These are phyloP conservation scores for Rhizophora mangle DNA, from an alignment of 345 rosid species.

Conservation along the genomic window DNA sequence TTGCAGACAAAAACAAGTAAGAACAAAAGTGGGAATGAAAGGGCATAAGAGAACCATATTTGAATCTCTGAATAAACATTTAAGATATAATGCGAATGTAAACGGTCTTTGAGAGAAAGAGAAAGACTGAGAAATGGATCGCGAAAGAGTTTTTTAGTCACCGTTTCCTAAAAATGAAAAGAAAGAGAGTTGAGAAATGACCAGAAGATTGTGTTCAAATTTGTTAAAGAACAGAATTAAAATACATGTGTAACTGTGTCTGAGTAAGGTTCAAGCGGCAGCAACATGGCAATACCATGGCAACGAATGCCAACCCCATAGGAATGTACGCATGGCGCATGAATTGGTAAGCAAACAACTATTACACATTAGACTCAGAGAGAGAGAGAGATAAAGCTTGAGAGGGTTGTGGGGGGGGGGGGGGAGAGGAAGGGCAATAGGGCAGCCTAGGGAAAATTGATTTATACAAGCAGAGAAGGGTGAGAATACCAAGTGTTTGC, in stretches of 20 bases:
- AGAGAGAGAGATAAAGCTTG: neutral
- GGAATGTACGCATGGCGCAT: neutral
- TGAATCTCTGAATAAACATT: no score
- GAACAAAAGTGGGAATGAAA: no score
- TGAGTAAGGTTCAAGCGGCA: neutral
- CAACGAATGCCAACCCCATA: conserved; percentile 11
- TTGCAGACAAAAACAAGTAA: no score
- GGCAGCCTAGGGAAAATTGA: conserved; percentile 51
- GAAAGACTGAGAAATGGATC: no score
- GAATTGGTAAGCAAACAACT: neutral
- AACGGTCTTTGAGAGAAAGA: neutral
- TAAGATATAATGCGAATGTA: no score
- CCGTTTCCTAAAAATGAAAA: conserved; percentile 8
- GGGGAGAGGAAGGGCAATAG: conserved; percentile 23
- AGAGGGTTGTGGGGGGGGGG: conserved; percentile 15
- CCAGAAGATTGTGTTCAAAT: conserved; percentile 40
- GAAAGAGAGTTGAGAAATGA: conserved; percentile 14
- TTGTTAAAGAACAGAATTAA: conserved; percentile 36
- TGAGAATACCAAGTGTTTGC: conserved; percentile 39
- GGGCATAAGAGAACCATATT: no score
- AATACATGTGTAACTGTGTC: neutral
- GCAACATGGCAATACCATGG: conserved; percentile 23
- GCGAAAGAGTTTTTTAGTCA: conserved; percentile 4
- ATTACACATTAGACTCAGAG: conserved; percentile 21
- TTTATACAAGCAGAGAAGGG: conserved; percentile 66